A percentile compares a stretch with the other conserved stretches of the same genome.
Conservation (phyloP, 495 filamentous ascomycete genomes). For the Penicillium psychrofluorescens region DNA sequence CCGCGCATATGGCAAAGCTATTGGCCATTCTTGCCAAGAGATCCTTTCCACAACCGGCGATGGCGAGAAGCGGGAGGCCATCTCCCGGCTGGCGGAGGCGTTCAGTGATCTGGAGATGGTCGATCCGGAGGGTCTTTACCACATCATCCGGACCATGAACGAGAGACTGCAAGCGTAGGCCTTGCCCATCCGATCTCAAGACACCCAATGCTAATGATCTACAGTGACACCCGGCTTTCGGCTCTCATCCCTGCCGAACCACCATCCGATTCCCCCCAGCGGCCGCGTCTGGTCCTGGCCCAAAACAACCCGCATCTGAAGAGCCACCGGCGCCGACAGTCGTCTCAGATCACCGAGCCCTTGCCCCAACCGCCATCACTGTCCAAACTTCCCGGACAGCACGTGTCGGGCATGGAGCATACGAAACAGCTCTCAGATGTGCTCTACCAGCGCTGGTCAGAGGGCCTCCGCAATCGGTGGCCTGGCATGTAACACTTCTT, state of each 20-base stretch:
- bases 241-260: conserved; percentile 35
- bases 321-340: conserved; percentile 65
- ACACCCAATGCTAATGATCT: conserved; percentile 1
- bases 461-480: conserved; percentile 79
- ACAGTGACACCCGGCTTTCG: conserved; percentile 47
- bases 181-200: no score
- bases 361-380: conserved; percentile 26
- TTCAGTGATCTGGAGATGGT: conserved; percentile 77
- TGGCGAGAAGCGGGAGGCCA: conserved; percentile 68
- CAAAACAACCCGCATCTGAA: conserved; percentile 81
- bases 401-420: conserved; percentile 78
- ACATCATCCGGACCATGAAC: conserved; percentile 67
- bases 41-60: conserved; percentile 70
- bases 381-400: conserved; percentile 37
- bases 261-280: conserved; percentile 36
- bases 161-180: conserved; percentile 46
- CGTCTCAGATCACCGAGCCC: conserved; percentile 35
- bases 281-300: conserved; percentile 64
- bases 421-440: conserved; percentile 83
- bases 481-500: conserved; percentile 34
- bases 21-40: conserved; percentile 78
- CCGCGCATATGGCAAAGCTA: conserved; percentile 66
- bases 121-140: conserved; percentile 86
- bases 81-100: conserved; percentile 72
- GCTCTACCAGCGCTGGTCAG: conserved; percentile 82